phyloP scores from a whole-genome alignment of 2,329 filamentous ascomycete genomes.

The Xylariaceae sp. region DNA sequence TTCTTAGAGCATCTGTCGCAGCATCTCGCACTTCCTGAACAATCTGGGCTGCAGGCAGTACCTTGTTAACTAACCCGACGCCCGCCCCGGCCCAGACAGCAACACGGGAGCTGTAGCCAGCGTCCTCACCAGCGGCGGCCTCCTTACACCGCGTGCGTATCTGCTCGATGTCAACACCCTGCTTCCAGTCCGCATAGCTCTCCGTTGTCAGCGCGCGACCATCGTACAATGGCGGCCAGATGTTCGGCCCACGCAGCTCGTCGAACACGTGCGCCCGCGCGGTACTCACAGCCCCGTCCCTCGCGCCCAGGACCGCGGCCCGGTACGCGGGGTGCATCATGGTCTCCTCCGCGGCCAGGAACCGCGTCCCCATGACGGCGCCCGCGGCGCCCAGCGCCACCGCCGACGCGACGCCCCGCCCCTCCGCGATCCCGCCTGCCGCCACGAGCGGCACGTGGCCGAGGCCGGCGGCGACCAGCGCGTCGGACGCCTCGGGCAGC shows the following conservation, averaged over 20 bases:
- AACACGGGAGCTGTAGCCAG: background rate
- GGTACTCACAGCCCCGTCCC: slow-evolving; percentile 34
- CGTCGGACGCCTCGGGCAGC: slow-evolving; percentile 46
- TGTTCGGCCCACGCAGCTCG: slow-evolving; percentile 37
- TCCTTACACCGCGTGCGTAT: slow-evolving; percentile 3
- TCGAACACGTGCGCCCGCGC: slow-evolving; percentile 41
- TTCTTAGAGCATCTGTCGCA: background rate
- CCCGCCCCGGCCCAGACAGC: slow-evolving; percentile 7
- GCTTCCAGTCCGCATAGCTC: background rate
- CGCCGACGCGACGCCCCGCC: slow-evolving; percentile 45
- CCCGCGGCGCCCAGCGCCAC: slow-evolving; percentile 49
- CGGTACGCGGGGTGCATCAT: background rate
- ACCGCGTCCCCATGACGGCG: slow-evolving; percentile 59
- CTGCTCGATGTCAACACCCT: slow-evolving; percentile 2
- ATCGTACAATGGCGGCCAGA: slow-evolving; percentile 37
- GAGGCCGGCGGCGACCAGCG: slow-evolving; percentile 21
- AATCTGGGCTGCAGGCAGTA: slow-evolving; percentile 1
- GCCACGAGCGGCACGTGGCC: slow-evolving; percentile 40
- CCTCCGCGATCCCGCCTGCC: slow-evolving; percentile 50
- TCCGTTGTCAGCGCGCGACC: slow-evolving; percentile 4
- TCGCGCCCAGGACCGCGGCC: slow-evolving; percentile 20
- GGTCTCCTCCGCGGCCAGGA: slow-evolving; percentile 26
- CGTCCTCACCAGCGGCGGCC: slow-evolving; percentile 3
- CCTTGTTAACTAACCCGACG: slow-evolving; percentile 6
- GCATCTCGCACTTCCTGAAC: background rate